Conservation (phyloP, 257 asterid genomes). For the Coffea eugenioides region DNA sequence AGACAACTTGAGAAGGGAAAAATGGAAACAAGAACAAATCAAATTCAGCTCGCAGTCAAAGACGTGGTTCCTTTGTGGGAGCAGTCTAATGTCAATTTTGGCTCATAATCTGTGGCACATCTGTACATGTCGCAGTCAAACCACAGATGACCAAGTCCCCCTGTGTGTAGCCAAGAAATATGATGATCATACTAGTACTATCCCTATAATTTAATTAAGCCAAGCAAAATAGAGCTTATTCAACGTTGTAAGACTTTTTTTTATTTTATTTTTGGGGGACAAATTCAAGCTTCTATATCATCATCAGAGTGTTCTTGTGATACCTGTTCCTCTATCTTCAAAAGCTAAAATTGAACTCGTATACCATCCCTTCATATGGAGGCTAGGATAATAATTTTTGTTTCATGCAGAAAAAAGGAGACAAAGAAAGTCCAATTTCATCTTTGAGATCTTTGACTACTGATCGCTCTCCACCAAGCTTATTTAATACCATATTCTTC, state of each 20-base stretch:
- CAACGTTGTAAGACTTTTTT: background rate
- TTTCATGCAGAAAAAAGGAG: background rate
- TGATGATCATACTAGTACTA: background rate
- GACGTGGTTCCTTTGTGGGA: background rate
- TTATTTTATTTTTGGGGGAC: background rate
- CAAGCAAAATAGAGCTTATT: no score
- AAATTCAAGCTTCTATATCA: background rate
- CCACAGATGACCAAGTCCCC: background rate
- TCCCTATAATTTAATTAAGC: background rate
- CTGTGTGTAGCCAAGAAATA: background rate
- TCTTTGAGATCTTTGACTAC: constrained; percentile 10
- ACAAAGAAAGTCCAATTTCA: background rate
- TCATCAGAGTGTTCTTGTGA: constrained; percentile 2
- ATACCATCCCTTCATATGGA: background rate
- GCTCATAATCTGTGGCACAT: background rate
- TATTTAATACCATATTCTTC: background rate
- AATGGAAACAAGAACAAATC: background rate
- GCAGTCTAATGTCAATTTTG: background rate
- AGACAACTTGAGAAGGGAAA: background rate
- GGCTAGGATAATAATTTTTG: background rate
- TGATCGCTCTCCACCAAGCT: background rate
- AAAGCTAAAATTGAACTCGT: no score
- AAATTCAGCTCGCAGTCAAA: background rate
- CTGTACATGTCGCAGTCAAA: background rate
- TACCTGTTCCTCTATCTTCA: background rate